Evolutionary conservation across 345 rosid genomes (phyloP), one percentile per base, ranked within the genome.

Genomic region (Populus tremula): DNA sequence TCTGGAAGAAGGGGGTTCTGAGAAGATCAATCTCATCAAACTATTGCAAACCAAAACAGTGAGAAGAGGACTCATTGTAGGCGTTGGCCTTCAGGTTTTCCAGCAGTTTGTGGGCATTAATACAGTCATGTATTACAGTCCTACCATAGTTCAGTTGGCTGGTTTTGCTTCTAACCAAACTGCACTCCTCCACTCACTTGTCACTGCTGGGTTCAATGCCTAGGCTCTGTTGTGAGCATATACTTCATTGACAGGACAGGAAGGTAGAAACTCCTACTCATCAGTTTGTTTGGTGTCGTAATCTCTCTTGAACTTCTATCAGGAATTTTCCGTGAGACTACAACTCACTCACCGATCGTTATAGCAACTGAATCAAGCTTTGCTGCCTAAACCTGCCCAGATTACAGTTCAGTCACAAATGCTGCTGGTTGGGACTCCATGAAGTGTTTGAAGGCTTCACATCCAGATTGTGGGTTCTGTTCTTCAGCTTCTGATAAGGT

Each of bases 61-160:
- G 49, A 89, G 98, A 73, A 86, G 96, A 77, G 98, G 96, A 49
- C 91, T 92, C 18, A 49, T 80, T 41, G 98, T 97, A 10, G 98
- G 98, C 38, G 92, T 94, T 70, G 94, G 93, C 45, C 91, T 94
- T 76, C 93, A 88, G 83, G 88, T 92, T 78, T 90, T 87, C 86
- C 98, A 92, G 78, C 98, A 94, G 71, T 92, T 91, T 76, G 96
- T 92, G 29, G 98, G 97, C 67, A 94, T 92, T 74, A 94, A 94
- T 80, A 92, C 98, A 0, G 94, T 92, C 73, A 92, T 94, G 98
- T 94, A 94, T 61, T 94, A 92, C 83, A 91, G 97, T 79, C 94
- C 98, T 25, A 87, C 96, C 33, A 92, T 94, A 62, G 65, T 92
- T 76, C 98, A 94, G 79, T 75, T 90, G 1, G 97, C 98, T 5